Evolutionary conservation across 306 rosid genomes (phyloP), one percentile per base, ranked within the genome.

Genomic region (Abrus pulchellus): DNA sequence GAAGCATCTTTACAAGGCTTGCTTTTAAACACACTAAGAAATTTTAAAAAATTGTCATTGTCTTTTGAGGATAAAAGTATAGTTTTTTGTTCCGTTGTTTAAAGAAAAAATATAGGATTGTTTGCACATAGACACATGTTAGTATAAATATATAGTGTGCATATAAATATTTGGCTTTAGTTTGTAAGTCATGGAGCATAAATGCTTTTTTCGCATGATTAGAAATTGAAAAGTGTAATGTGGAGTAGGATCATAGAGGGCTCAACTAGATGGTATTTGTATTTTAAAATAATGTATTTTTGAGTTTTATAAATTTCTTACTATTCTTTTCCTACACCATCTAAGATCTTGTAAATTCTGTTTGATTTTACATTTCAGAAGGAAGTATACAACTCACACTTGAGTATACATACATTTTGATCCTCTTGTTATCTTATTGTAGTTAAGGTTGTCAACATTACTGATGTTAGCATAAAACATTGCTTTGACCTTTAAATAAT

Each of bases 201-300:
- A 20, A 20, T 43, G 28, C 34, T 3, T 69, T 32, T 56, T 53
- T 13, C 7, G 47, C 63, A 34, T 57, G 71, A 69, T 69, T 45
- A 12, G 56, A 78, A 68, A 78, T 56, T 78, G 76, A 68, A 44
- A 55, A 9, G 40, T 40, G n/a, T 4, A 30, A 14, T 44, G 12
- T 34, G 40, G 48, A 67, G 9, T 66, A 41, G 65, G 57, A 77
- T 29, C 36, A 64, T 27, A 34, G 27, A 44, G 33, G 60, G 62
- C 38, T 13, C 32, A 11, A 48, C 67, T 1, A 77, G 55, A 48
- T n/a, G 80, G 49, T 29, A n/a, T 61, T 76, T 43, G 4, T 50
- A 73, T 54, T 33, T 47, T 32, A 75, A 40, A 48, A 60, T 45
- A 61, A 53, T 41, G 65, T 75, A 50, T 38, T 49, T 10, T 77